Conservation (phyloP, 805 yeast genomes). For the Candida ovalis region DNA sequence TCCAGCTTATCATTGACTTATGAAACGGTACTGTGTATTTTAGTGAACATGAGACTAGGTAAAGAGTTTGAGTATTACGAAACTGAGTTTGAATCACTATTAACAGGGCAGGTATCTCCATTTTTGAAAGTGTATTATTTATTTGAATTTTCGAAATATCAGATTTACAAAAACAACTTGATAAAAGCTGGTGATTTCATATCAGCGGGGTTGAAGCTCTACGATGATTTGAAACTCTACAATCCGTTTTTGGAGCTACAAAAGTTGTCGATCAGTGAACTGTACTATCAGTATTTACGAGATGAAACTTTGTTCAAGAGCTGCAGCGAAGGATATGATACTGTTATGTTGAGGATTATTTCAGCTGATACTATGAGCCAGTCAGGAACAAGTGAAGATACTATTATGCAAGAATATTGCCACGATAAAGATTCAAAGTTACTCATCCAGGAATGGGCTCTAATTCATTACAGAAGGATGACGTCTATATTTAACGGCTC, state of each 20-base stretch:
- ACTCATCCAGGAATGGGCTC: conserved; percentile 4
- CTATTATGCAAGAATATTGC: neutral
- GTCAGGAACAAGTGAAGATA: neutral
- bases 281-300: conserved; percentile 14
- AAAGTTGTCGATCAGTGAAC: conserved; percentile 12
- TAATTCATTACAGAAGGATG: conserved; percentile 15
- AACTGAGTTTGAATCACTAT: conserved; percentile 43
- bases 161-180: conserved; percentile 15
- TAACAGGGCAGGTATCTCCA: conserved; percentile 29
- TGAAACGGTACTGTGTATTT: conserved; percentile 34
- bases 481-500: conserved; percentile 10
- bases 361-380: neutral
- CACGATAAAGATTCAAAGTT: neutral
- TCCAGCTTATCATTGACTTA: conserved; percentile 36
- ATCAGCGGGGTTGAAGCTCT: conserved; percentile 6
- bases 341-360: conserved; percentile 6
- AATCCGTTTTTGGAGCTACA: conserved; percentile 17
- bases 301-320: conserved; percentile 8
- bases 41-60: conserved; percentile 49
- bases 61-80: conserved; percentile 56
- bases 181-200: conserved; percentile 12
- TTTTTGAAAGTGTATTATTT: conserved; percentile 18
- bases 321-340: conserved; percentile 12
- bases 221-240: conserved; percentile 7
- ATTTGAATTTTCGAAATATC: conserved; percentile 21